A percentile compares a stretch with the other conserved stretches of the same genome.
phyloP scores from a whole-genome alignment of 2,329 filamentous ascomycete genomes.

The Aspergillus amoenus region DNA sequence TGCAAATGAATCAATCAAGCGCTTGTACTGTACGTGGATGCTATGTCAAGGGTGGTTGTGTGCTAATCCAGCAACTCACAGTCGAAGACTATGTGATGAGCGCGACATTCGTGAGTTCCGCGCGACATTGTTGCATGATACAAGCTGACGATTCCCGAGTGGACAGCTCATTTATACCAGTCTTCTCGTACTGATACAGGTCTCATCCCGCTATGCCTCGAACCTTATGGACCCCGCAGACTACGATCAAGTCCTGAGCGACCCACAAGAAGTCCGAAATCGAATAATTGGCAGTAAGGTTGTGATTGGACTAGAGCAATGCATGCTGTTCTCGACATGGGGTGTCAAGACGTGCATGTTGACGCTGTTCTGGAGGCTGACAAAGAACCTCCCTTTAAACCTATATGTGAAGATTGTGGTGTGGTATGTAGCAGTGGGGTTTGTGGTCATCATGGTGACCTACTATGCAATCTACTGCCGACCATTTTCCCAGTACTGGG shows the following conservation, averaged over 20 bases:
- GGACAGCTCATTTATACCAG: constrained; percentile 34
- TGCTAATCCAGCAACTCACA: constrained; percentile 5
- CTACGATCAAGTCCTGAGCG: constrained; percentile 28
- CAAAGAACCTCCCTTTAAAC: constrained; percentile 36
- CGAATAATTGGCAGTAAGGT: constrained; percentile 51
- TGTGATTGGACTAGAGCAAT: constrained; percentile 51
- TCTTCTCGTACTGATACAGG: constrained; percentile 37
- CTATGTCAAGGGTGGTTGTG: not conserved
- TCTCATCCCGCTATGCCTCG: constrained; percentile 37
- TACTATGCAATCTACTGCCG: constrained; percentile 52
- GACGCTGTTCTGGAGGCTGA: constrained; percentile 50
- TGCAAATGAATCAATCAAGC: constrained; percentile 28
- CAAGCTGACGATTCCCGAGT: not conserved
- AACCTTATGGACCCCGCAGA: constrained; percentile 41
- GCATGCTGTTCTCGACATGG: constrained; percentile 34
- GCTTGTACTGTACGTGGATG: constrained; percentile 25
- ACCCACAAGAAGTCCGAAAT: constrained; percentile 40
- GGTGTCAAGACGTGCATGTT: constrained; percentile 19
- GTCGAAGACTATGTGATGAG: constrained; percentile 42
- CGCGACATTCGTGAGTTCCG: constrained; percentile 33
- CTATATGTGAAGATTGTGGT: constrained; percentile 41
- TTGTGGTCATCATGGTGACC: constrained; percentile 50
- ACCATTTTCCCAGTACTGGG: constrained; percentile 52
- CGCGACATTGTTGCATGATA: not conserved
- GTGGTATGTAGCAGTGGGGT: constrained; percentile 45